Percentiles rank a stretch among this genome's conserved stretches.
Conservation (phyloP, 2,329 filamentous ascomycete species). For the Sporothrix mexicana region DNA sequence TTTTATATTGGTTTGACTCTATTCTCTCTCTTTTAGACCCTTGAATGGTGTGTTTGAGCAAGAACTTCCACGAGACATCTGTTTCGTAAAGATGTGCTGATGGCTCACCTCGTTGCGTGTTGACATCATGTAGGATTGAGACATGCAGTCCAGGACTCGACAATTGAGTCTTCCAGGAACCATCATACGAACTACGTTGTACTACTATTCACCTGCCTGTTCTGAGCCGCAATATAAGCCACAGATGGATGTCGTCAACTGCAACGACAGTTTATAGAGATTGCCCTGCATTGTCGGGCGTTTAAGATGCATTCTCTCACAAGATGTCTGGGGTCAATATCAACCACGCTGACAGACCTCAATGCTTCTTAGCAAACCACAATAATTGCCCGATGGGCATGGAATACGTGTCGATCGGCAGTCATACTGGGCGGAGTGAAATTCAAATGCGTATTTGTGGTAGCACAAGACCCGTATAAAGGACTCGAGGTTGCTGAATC, state of each 20-base stretch:
- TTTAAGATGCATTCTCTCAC: background rate
- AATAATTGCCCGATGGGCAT: no score
- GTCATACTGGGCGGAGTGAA: background rate
- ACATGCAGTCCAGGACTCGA: no score
- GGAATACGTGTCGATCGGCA: background rate
- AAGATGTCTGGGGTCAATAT: background rate
- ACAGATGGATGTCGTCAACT: background rate
- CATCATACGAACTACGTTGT: background rate
- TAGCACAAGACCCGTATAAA: background rate
- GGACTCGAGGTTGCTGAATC: background rate
- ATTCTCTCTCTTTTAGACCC: no score
- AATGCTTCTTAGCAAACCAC: background rate
- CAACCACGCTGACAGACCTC: background rate
- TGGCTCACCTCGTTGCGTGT: no score
- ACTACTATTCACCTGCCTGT: background rate
- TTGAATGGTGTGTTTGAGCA: no score
- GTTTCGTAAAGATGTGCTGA: no score
- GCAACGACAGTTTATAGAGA: background rate
- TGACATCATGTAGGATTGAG: no score
- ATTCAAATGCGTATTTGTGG: background rate
- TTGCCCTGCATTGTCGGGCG: background rate
- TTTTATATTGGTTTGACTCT: no score
- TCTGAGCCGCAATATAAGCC: background rate
- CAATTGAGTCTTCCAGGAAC: no score
- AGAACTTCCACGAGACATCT: no score